Evolutionary conservation across 2,329 filamentous ascomycete species (phyloP), one percentile per base, ranked within the genome.

Genomic region (Diaporthe vexans): DNA sequence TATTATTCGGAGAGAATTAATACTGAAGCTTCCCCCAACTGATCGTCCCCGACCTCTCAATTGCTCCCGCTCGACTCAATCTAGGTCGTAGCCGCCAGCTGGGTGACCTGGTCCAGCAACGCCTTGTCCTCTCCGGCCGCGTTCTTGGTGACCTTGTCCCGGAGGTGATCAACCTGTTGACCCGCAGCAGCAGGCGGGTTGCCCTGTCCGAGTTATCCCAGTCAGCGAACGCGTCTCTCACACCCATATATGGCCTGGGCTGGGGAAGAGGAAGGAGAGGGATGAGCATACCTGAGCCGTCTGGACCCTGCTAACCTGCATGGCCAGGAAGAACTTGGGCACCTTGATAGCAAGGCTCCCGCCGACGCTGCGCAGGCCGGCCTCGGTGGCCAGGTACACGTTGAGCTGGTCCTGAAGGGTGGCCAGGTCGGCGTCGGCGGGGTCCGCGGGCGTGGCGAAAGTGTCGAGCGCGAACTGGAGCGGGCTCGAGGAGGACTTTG

Each of bases 241-340:
- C 46, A 51, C 19, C n/a, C 46, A 51, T 11, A 13, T 15, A 5
- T n/a, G n/a, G 46, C 4, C 46, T n/a, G 46, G 4, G 46, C 46
- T 10, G 46, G 8, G 46, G 26, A 3, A 13, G 17, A 4, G 8
- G 7, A 24, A 9, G 21, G 15, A 17, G n/a, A 15, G n/a, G 21
- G n/a, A 68, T 1, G 40, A 29, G 37, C 63, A 40, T 68, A 68
- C 63, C 48, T 68, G 88, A 0, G 90, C 90, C 0, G 89, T 90
- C 81, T 89, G 84, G 77, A 91, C 91, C 29, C 90, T 84, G 54
- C 87, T 86, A 46, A 91, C 85, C 81, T 92, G 90, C 80, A 91
- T 88, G 74, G 86, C 82, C 56, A 91, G 80, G 80, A 91, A 91
- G 86, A 92, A 92, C 81, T 91, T 91, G 76, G 90, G 90, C 7